Percentiles rank a stretch among this genome's conserved stretches.
phyloP scores from a whole-genome alignment of 176 grass and related monocot species.

The Coix lacrymajobi region DNA sequence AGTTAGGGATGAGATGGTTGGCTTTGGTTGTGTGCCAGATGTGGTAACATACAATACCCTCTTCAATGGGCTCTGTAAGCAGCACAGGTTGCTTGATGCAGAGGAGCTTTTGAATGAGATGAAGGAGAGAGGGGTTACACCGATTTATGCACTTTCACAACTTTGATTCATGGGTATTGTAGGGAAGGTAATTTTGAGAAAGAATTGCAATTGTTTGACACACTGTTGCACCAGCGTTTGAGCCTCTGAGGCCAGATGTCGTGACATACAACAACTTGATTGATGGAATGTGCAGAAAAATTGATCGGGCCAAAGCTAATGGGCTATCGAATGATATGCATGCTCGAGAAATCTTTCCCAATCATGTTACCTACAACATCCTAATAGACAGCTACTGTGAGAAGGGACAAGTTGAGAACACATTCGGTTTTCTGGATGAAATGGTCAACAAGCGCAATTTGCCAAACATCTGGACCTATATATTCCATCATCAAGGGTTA shows the following conservation, averaged over 20 bases:
- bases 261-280: constrained; percentile 95
- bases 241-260: constrained; percentile 77
- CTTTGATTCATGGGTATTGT: constrained; percentile 89
- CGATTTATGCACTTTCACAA: constrained; percentile 92
- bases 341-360: constrained; percentile 58
- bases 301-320: constrained; percentile 71
- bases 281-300: constrained; percentile 84
- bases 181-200: constrained; percentile 45
- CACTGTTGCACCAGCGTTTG: constrained; percentile 48
- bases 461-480: constrained; percentile 80
- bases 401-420: constrained; percentile 58
- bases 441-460: constrained; percentile 63
- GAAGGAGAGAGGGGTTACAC: constrained; percentile 63
- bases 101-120: constrained; percentile 66
- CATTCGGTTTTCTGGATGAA: constrained; percentile 65
- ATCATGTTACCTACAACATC: constrained; percentile 73
- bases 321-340: constrained; percentile 86
- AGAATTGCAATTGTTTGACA: constrained; percentile 60
- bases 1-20: constrained; percentile 79
- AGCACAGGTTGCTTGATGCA: constrained; percentile 50
- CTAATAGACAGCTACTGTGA: constrained; percentile 76
- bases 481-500: constrained; percentile 87
- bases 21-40: constrained; percentile 73
- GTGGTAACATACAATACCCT: constrained; percentile 80
- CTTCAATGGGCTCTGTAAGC: constrained; percentile 73